Evolutionary conservation across 768 basidiomycete genomes (phyloP).

Genomic region (Chalciporus piperatus): DNA sequence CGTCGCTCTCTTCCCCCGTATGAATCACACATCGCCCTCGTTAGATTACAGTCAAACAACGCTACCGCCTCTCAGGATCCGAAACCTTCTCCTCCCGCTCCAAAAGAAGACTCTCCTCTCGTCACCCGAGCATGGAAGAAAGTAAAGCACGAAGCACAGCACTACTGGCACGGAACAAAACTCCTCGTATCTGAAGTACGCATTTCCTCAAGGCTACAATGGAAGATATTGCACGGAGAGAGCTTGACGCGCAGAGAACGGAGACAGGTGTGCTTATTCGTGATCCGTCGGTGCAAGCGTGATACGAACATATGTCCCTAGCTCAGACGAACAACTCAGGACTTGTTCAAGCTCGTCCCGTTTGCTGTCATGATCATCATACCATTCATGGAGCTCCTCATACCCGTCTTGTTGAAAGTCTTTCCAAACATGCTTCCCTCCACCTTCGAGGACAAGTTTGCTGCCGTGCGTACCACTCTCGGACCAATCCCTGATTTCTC

Average conservation of each 20-base stretch:
- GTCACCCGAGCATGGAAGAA: conserved; percentile 78
- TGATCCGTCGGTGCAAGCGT: background rate
- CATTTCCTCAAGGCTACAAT: conserved; percentile 83
- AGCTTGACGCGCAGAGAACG: conserved; percentile 89
- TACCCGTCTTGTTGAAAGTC: conserved; percentile 93
- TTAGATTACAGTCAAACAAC: conserved; percentile 15
- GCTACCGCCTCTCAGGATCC: conserved; percentile 32
- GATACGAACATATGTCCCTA: conserved; percentile 29
- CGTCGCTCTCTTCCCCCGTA: conserved; percentile 35
- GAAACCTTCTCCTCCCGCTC: conserved; percentile 49
- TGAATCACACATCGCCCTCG: background rate
- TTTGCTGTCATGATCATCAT: conserved; percentile 94
- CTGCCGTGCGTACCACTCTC: conserved; percentile 47
- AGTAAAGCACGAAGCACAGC: conserved; percentile 92
- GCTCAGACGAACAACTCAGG: conserved; percentile 92
- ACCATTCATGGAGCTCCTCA: conserved; percentile 96
- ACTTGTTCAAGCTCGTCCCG: conserved; percentile 88
- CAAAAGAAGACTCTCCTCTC: conserved; percentile 47
- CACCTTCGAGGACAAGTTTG: conserved; percentile 96
- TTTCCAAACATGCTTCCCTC: conserved; percentile 99
- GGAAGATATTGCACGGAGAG: conserved; percentile 91
- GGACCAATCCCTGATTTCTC: background rate
- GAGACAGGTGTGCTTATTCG: conserved; percentile 63
- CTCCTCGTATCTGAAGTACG: conserved; percentile 92
- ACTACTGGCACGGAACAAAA: conserved; percentile 97